Evolutionary conservation across 768 basidiomycete species (phyloP).

Genomic region (Amanita muscaria): DNA sequence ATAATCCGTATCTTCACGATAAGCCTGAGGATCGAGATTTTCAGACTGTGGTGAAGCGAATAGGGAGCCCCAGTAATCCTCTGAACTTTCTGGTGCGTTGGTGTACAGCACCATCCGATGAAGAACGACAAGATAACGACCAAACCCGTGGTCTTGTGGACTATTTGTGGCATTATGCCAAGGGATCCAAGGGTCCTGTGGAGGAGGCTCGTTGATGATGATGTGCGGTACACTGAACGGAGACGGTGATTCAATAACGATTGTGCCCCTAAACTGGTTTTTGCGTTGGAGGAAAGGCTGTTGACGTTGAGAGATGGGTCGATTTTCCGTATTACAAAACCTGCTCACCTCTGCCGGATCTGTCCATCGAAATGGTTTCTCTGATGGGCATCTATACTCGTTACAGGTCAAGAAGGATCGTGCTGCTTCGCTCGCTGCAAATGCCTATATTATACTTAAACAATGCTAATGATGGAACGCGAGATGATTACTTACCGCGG

Average conservation of each 20-base stretch:
- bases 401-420: slow-evolving; percentile 21
- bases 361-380: slow-evolving; percentile 36
- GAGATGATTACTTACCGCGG: slow-evolving; percentile 25
- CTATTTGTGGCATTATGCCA: slow-evolving; percentile 26
- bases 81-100: not conserved
- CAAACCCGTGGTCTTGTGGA: slow-evolving; percentile 28
- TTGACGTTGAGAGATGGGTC: not conserved
- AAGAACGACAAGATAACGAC: slow-evolving; percentile 24
- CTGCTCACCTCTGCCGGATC: slow-evolving; percentile 42
- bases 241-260: slow-evolving; percentile 33
- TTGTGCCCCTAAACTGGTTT: slow-evolving; percentile 21
- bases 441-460: slow-evolving; percentile 24
- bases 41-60: not conserved
- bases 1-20: slow-evolving; percentile 2
- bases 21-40: not conserved
- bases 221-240: slow-evolving; percentile 39
- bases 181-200: slow-evolving; percentile 30
- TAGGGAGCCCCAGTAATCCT: slow-evolving; percentile 1
- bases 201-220: slow-evolving; percentile 30
- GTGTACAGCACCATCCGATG: slow-evolving; percentile 11
- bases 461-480: slow-evolving; percentile 4
- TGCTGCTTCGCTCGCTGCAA: slow-evolving; percentile 31
- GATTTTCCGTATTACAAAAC: not conserved
- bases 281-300: slow-evolving; percentile 26
- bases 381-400: slow-evolving; percentile 22